phyloP scores from a whole-genome alignment of 2,329 filamentous ascomycete species.

The Aureobasidium subglaciale region DNA sequence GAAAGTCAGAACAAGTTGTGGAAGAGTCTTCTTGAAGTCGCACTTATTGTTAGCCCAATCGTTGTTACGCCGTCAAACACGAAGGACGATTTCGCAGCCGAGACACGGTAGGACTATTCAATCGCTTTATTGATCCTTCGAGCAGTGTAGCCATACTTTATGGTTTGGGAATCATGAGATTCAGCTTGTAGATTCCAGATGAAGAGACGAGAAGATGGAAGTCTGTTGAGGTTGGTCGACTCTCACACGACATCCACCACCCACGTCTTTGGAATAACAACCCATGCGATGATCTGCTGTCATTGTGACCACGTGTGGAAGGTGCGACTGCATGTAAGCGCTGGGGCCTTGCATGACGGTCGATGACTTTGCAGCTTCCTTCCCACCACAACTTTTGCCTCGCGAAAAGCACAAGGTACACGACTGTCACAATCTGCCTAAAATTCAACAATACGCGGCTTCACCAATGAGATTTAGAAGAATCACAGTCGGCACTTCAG shows the following conservation, averaged over 20 bases:
- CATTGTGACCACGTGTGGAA: slow-evolving; percentile 8
- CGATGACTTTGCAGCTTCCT: neutral
- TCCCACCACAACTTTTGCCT: slow-evolving; percentile 2
- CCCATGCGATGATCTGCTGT: neutral
- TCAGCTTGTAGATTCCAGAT: neutral
- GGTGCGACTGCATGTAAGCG: slow-evolving; percentile 12
- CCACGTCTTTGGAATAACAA: neutral
- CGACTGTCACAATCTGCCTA: slow-evolving; percentile 6
- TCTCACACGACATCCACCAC: neutral
- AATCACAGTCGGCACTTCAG: neutral
- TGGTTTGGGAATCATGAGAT: neutral
- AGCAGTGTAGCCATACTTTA: neutral
- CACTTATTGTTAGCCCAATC: neutral
- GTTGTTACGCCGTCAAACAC: neutral
- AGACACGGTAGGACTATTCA: neutral
- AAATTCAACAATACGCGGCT: slow-evolving; percentile 3
- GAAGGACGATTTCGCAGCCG: neutral
- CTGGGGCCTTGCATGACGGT: slow-evolving; percentile 3
- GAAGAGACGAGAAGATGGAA: neutral
- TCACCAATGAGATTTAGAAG: neutral
- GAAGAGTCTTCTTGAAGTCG: neutral
- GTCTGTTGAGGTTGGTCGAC: neutral
- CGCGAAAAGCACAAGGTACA: neutral
- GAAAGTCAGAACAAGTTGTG: neutral
- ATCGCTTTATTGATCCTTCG: slow-evolving; percentile 5